Percentiles rank a stretch among this genome's conserved stretches.
These are phyloP conservation scores for Lachancea waltii DNA, from an alignment of 805 yeast species.

Conservation along the genomic window DNA sequence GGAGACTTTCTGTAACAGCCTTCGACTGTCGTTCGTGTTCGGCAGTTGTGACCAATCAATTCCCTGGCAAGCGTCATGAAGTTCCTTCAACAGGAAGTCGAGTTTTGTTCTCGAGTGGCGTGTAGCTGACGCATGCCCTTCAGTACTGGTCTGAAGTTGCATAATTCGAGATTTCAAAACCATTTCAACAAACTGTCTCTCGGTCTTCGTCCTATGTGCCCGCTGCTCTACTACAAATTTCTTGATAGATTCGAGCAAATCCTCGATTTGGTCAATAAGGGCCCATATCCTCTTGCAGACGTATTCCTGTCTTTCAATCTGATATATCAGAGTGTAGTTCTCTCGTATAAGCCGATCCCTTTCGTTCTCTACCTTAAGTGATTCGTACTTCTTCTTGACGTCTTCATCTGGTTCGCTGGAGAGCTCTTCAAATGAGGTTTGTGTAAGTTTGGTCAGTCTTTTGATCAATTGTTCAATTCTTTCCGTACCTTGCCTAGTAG, in stretches of 20 bases:
- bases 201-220: conserved; percentile 17
- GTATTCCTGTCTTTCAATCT: conserved; percentile 29
- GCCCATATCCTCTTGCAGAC: conserved; percentile 21
- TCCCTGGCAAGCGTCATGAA: conserved; percentile 12
- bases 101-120: conserved; percentile 14
- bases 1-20: conserved; percentile 5
- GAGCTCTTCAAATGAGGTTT: conserved; percentile 22
- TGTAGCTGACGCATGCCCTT: conserved; percentile 9
- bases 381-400: conserved; percentile 12
- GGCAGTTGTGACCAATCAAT: conserved; percentile 21
- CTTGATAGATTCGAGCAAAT: conserved; percentile 25
- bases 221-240: conserved; percentile 27
- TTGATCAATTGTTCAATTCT: conserved; percentile 21
- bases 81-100: conserved; percentile 11
- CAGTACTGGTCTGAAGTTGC: conserved; percentile 12
- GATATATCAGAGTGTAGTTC: conserved; percentile 24
- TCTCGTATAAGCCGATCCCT: conserved; percentile 20
- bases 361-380: conserved; percentile 12
- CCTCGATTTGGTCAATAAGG: conserved; percentile 25
- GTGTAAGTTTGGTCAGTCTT: conserved; percentile 27
- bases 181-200: conserved; percentile 18
- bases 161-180: conserved; percentile 16
- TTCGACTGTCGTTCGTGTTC: conserved; percentile 11
- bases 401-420: conserved; percentile 12
- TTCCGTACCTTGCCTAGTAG: conserved; percentile 26